phyloP scores from a whole-genome alignment of 1,139 yeast genomes.

The Scheffersomyces quercinus region DNA sequence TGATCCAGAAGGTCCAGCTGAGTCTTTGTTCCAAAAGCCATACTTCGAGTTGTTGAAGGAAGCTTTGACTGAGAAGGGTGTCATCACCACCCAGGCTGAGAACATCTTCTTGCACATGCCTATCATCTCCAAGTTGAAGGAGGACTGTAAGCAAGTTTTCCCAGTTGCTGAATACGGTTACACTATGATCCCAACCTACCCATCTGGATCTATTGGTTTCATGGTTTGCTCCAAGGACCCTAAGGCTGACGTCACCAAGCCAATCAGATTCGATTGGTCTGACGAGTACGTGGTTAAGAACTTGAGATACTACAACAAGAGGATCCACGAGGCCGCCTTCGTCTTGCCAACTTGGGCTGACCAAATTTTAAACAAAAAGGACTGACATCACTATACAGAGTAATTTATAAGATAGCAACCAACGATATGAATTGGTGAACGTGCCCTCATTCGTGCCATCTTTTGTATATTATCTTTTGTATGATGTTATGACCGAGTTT shows the following conservation, averaged over 20 bases:
- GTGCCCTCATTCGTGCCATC: neutral
- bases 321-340: conserved; percentile 81
- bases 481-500: conserved; percentile 5
- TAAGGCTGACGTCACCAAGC: conserved; percentile 60
- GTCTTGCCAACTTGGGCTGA: conserved; percentile 88
- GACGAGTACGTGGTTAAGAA: conserved; percentile 62
- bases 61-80: conserved; percentile 85
- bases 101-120: conserved; percentile 86
- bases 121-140: conserved; percentile 72
- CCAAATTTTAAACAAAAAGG: conserved; percentile 24
- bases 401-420: neutral
- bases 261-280: conserved; percentile 63
- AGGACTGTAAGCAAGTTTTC: conserved; percentile 76
- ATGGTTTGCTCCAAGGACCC: conserved; percentile 87
- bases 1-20: conserved; percentile 98
- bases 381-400: conserved; percentile 9
- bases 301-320: conserved; percentile 77
- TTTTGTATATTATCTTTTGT: neutral
- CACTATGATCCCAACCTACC: conserved; percentile 90
- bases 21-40: conserved; percentile 79
- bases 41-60: conserved; percentile 77
- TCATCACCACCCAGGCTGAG: conserved; percentile 89
- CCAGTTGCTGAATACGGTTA: conserved; percentile 87
- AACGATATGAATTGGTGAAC: conserved; percentile 1
- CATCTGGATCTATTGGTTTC: conserved; percentile 91